Percentiles rank a stretch among this genome's conserved stretches.
phyloP scores from a whole-genome alignment of 1,284 basidiomycete species.

The Pascua guehoae region DNA sequence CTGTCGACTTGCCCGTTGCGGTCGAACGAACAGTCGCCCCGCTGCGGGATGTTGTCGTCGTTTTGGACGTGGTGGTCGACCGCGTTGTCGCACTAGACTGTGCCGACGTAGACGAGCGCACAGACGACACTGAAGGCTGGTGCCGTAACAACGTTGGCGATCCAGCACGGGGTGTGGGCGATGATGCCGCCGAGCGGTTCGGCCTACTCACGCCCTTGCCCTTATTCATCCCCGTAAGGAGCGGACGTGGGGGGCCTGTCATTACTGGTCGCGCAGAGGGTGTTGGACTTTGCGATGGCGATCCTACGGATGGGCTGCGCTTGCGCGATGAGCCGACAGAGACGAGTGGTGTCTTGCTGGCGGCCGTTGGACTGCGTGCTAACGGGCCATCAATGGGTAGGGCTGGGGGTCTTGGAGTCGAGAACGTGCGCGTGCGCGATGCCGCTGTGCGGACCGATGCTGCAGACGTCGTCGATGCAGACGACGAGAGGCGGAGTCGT shows the following conservation, averaged over 20 bases:
- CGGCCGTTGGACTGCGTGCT: conserved; percentile 33
- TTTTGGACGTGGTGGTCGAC: neutral
- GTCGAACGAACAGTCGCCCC: neutral
- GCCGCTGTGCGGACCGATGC: conserved; percentile 7
- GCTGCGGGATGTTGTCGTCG: conserved; percentile 1
- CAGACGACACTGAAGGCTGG: conserved; percentile 9
- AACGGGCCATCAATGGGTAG: conserved; percentile 15
- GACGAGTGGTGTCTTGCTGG: conserved; percentile 21
- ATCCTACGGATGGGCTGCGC: neutral
- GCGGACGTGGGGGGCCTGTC: conserved; percentile 25
- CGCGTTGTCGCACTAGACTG: neutral
- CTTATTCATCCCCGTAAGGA: conserved; percentile 34
- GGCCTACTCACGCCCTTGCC: neutral
- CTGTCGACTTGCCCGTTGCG: neutral
- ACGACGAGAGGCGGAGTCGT: conserved; percentile 30
- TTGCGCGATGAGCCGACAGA: conserved; percentile 16
- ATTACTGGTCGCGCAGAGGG: conserved; percentile 5
- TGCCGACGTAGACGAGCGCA: conserved; percentile 2
- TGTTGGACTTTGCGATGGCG: too few relatives aligned
- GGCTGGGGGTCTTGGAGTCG: conserved; percentile 1
- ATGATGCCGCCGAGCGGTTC: neutral
- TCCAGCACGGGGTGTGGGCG: neutral
- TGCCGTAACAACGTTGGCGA: conserved; percentile 3
- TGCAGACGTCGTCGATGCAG: conserved; percentile 28
- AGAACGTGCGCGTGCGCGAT: neutral